A percentile compares a stretch with the other conserved stretches of the same genome.
Evolutionary conservation across 352 stramenopile genomes (phyloP).

Genomic region (Pythium phragmiticola): DNA sequence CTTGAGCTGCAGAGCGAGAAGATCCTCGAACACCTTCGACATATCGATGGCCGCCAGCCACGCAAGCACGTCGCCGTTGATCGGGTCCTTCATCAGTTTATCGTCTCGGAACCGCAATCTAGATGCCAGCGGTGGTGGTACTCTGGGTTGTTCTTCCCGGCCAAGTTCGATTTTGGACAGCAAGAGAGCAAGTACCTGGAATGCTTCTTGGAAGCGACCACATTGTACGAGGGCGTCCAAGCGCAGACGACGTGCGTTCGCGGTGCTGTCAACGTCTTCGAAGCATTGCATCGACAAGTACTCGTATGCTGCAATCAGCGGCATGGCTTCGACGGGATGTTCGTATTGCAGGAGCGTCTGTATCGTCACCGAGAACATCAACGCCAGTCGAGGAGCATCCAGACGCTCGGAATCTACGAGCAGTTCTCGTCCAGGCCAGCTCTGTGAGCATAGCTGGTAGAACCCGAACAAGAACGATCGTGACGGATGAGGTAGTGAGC

Average conservation of each 20-base stretch:
- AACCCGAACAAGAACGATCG: constrained; percentile 58
- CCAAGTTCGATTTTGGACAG: constrained; percentile 24
- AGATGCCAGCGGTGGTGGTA: neutral
- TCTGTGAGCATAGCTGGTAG: constrained; percentile 46
- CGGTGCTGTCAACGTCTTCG: constrained; percentile 44
- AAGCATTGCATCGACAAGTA: constrained; percentile 42
- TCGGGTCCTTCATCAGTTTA: constrained; percentile 15
- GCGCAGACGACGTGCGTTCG: constrained; percentile 51
- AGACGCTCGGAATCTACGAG: constrained; percentile 44
- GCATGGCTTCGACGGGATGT: constrained; percentile 46
- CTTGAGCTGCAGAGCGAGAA: constrained; percentile 6
- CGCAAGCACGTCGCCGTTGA: constrained; percentile 11
- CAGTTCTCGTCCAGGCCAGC: constrained; percentile 62
- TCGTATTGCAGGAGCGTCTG: constrained; percentile 59
- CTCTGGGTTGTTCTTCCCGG: neutral
- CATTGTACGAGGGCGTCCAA: constrained; percentile 49
- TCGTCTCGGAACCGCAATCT: constrained; percentile 26
- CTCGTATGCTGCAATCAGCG: constrained; percentile 57
- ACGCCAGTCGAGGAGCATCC: constrained; percentile 31
- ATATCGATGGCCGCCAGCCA: constrained; percentile 25
- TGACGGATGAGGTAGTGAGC: constrained; percentile 58
- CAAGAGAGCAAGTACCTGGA: constrained; percentile 34
- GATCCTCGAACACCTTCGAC: constrained; percentile 12
- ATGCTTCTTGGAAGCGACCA: constrained; percentile 52
- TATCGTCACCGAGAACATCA: constrained; percentile 44